Percentiles rank a stretch among this genome's conserved stretches.
Evolutionary conservation across 768 basidiomycete genomes (phyloP).

Genomic region (Amanita phalloides): DNA sequence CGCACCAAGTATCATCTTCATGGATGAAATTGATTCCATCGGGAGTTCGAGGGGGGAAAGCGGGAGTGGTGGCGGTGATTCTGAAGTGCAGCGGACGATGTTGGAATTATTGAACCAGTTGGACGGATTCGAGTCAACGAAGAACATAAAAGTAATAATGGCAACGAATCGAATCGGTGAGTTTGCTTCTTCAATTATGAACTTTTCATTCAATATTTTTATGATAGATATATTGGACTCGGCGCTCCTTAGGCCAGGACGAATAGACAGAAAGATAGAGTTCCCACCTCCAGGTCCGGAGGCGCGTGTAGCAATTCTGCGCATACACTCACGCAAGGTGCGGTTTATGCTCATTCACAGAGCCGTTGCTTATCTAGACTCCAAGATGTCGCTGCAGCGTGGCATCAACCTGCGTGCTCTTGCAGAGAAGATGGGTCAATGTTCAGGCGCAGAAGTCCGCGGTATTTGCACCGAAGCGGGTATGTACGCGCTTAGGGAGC

Average conservation of each 20-base stretch:
- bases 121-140: constrained; percentile 91
- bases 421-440: constrained; percentile 99
- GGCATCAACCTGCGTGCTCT: constrained; percentile 91
- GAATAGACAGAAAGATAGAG: constrained; percentile 95
- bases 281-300: constrained; percentile 98
- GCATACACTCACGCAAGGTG: constrained; percentile 94
- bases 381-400: constrained; percentile 91
- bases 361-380: constrained; percentile 15
- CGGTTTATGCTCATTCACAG: constrained; percentile 3
- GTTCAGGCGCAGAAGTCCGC: constrained; percentile 94
- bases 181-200: constrained; percentile 7
- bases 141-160: constrained; percentile 96
- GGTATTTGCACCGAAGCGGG: constrained; percentile 43
- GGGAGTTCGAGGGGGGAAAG: constrained; percentile 89
- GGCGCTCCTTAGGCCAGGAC: constrained; percentile 85
- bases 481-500: constrained; percentile 94
- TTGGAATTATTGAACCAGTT: constrained; percentile 82
- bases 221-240: constrained; percentile 82
- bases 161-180: constrained; percentile 93
- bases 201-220: background rate
- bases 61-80: constrained; percentile 81
- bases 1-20: constrained; percentile 97
- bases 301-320: constrained; percentile 81
- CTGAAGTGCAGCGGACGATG: constrained; percentile 88
- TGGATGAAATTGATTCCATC: constrained; percentile 99